Conservation (phyloP, 768 basidiomycete species). For the Lyophyllum decastes region DNA sequence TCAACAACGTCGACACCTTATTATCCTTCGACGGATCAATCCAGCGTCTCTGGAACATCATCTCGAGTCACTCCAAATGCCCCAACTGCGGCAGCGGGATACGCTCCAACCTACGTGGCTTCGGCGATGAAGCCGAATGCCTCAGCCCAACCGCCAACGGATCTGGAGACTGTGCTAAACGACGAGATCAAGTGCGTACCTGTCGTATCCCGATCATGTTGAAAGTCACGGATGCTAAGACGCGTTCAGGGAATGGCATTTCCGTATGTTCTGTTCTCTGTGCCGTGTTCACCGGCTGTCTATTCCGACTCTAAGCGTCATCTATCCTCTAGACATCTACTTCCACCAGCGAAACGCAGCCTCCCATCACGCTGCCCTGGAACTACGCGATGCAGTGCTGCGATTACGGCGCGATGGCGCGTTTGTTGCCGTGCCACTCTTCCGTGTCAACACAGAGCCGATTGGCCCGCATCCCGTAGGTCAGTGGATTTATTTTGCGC, state of each 20-base stretch:
- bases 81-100: background rate
- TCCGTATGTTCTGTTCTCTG: slow-evolving; percentile 51
- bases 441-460: slow-evolving; percentile 67
- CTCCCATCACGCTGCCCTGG: slow-evolving; percentile 65
- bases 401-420: slow-evolving; percentile 72
- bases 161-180: slow-evolving; percentile 58
- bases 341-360: slow-evolving; percentile 68
- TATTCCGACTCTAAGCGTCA: background rate
- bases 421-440: slow-evolving; percentile 78
- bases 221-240: background rate
- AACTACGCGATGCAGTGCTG: slow-evolving; percentile 71
- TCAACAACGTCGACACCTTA: no score
- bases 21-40: no score
- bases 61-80: background rate
- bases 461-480: slow-evolving; percentile 80
- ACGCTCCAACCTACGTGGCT: background rate
- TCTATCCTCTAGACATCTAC: slow-evolving; percentile 61
- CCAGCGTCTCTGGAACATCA: background rate
- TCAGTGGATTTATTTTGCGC: slow-evolving; percentile 28
- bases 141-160: slow-evolving; percentile 28
- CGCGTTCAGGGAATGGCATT: slow-evolving; percentile 72
- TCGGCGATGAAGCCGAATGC: background rate
- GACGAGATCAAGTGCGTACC: slow-evolving; percentile 59
- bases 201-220: background rate
- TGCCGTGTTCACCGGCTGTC: background rate